Percentiles rank a stretch among this genome's conserved stretches.
Evolutionary conservation across 306 rosid genomes (phyloP).

Genomic region (Parietaria judaica): DNA sequence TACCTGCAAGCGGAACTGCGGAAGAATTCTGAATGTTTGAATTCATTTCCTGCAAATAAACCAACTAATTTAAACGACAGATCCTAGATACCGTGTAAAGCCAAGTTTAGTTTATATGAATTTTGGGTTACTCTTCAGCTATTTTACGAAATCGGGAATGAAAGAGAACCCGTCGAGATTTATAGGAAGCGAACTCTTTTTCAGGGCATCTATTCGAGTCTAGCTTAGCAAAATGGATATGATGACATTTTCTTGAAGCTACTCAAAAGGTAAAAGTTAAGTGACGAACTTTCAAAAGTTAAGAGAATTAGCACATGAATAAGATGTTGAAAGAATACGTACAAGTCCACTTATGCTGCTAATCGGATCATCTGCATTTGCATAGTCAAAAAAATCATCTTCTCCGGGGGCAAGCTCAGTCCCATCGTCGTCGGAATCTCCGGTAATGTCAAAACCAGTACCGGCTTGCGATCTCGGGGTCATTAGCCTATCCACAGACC

Average conservation of each 20-base stretch:
- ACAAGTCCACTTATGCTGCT: slow-evolving; percentile 28
- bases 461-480: slow-evolving; percentile 51
- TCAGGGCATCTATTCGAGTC: no score
- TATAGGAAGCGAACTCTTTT: no score
- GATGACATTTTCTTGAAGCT: no score
- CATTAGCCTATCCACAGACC: slow-evolving; percentile 42
- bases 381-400: slow-evolving; percentile 29
- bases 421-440: slow-evolving; percentile 64
- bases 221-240: no score
- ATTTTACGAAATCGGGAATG: not conserved
- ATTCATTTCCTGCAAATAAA: slow-evolving; percentile 35
- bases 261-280: no score
- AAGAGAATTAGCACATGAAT: not conserved
- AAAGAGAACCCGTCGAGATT: not conserved
- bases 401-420: slow-evolving; percentile 41
- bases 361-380: slow-evolving; percentile 20
- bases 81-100: slow-evolving; percentile 3
- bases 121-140: not conserved
- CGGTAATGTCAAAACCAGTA: slow-evolving; percentile 35
- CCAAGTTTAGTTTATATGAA: slow-evolving; percentile 4
- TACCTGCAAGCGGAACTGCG: slow-evolving; percentile 28
- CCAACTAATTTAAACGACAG: slow-evolving; percentile 19
- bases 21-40: slow-evolving; percentile 24
- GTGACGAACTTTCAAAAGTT: slow-evolving; percentile 6
- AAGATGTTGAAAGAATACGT: not conserved